Evolutionary conservation across 345 rosid genomes (phyloP), one percentile per base, ranked within the genome.

Genomic region (Erysimum cheiranthoides): DNA sequence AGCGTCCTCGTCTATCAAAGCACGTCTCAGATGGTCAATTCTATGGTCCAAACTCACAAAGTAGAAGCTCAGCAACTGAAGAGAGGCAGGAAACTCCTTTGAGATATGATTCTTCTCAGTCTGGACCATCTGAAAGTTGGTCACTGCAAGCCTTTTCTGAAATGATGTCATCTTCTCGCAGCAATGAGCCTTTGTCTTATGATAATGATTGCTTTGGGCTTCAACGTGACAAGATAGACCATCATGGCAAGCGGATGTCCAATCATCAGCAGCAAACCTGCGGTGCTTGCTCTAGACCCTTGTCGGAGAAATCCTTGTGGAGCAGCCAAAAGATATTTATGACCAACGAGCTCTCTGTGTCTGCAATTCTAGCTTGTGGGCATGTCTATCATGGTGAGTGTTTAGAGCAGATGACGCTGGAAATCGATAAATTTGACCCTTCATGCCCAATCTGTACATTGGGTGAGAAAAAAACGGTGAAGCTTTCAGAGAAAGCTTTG

Each of bases 301-400:
- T 93, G 82, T 73, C 93, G 8, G 96, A 93, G 79, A 86, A 79
- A 84, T 93, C 93, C 27, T 75, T 84, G 60, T 93, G 95, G 95
- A 82, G 95, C 74, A 83, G 86, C 72, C 92, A 84, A 81, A 92
- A 88, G 81, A 89, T 92, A 10, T 70, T 85, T 30, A 77, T 83
- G 62, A 84, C 75, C 61, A 89, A 84, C 50, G 96, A 90, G 78
- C 87, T 84, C 49, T 78, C 89, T 50, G 89, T 89, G 18, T 96
- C 90, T 36, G 82, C 98, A 14, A 85, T 96, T 71, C 81, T 96
- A 73, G 83, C 81, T 12, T 96, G 99, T 62, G 98, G 98, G n/a
- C 99, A 96, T 84, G 90, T 85, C 71, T 96, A 88, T 79, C 99
- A 96, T 65, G 96, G 96, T 40, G 99, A 96, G 40, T 96, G 99